These are phyloP conservation scores for Fusarium coicis DNA, from an alignment of 2,329 filamentous ascomycete species.

Conservation along the genomic window DNA sequence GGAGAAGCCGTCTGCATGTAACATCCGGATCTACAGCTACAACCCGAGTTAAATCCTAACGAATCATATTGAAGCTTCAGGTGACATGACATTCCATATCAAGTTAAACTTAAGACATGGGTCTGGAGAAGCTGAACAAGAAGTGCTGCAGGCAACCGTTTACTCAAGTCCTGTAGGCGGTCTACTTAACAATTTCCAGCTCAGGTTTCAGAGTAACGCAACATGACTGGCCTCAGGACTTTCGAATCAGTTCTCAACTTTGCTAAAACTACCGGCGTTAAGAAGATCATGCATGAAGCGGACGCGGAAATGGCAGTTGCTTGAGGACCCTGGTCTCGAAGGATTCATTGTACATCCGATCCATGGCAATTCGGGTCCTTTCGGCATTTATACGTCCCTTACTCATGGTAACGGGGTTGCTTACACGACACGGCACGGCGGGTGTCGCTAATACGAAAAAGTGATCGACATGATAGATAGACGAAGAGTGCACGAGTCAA, in stretches of 20 bases:
- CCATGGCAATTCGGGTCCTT: neutral
- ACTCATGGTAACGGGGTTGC: neutral
- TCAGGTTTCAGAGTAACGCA: neutral
- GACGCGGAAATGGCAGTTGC: neutral
- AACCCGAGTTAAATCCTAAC: neutral
- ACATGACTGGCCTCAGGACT: neutral
- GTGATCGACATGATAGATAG: constrained; percentile 1
- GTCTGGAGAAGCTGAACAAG: neutral
- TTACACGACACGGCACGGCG: neutral
- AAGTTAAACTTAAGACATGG: neutral
- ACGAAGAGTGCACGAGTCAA: neutral
- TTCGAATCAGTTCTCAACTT: neutral
- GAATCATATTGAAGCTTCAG: neutral
- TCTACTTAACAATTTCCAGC: constrained; percentile 42
- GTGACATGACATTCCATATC: neutral
- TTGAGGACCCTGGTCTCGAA: neutral
- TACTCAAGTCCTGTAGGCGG: constrained; percentile 14
- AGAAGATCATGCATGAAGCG: neutral
- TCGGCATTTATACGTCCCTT: constrained; percentile 6
- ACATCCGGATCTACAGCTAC: neutral
- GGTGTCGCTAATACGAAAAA: neutral
- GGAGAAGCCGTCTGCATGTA: constrained; percentile 35
- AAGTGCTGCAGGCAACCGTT: neutral
- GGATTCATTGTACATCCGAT: neutral
- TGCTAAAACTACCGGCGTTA: neutral